Base-by-base conservation (phyloP, 257 asterid genomes). In the Lantana camara region DNA sequence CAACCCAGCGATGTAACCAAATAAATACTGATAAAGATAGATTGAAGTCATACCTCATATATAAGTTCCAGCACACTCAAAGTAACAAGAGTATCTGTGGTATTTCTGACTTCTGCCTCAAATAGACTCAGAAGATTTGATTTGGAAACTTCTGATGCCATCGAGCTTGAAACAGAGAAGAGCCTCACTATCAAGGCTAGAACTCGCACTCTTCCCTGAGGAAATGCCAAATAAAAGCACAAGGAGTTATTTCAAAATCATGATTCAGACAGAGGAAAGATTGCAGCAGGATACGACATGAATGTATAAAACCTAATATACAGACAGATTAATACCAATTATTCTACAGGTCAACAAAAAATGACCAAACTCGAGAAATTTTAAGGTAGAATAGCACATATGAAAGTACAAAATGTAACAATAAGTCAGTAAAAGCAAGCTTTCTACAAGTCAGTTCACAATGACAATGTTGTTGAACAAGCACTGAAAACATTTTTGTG, bases 131-230 rank as follows among this genome's bases (percentile, higher is more conserved):
- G 82, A 73, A 94, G 95, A 79, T 81, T 84, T 59, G 95, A 86
- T 54, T 78, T 77, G 47, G 75, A 79, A 65, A 90, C 77, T 75
- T 70, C 76, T 40, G 90, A 78, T 67, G 99, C 99, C 71, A 90
- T 79, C 15, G 84, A 68, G 69, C 82, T 81, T 42, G 99, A 90
- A 64, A 80, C 67, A 30, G 99, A 90, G 88, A 94, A 94, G 64
- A 94, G 89, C 82, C 79, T 88, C 90, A 85, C 96, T 64, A 94
- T 80, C 89, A 90, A 79, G 68, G 95, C 95, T 42, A 94, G 82
- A 63, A 90, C 64, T 62, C 97, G 86, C 68, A 94, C 92, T 77
- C 95, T 80, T 78, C 85, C 97, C 99, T 90, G 79, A 62, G 81
- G 55, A 60, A 17, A 29, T 57, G 50, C 32, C 74, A 48, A 62